phyloP scores from a whole-genome alignment of 2,329 filamentous ascomycete species.

The Seiridium unicorne region DNA sequence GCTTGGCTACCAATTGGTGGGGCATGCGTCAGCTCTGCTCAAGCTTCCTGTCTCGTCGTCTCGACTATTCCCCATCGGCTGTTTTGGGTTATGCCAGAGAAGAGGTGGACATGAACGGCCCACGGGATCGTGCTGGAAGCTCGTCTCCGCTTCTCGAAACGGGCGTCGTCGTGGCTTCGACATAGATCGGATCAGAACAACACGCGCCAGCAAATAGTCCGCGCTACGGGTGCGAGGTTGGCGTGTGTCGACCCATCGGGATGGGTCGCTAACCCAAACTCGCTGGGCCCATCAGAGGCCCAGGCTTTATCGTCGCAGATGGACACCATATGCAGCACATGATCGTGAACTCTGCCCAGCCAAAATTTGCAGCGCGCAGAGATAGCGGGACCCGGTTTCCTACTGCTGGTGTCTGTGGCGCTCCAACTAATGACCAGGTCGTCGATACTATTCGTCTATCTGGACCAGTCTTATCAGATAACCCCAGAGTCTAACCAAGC shows the following conservation, averaged over 20 bases:
- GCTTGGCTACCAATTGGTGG: neutral
- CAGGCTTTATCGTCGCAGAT: neutral
- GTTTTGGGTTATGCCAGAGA: neutral
- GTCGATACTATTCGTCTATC: conserved; percentile 6
- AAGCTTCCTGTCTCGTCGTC: conserved; percentile 4
- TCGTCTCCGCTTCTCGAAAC: conserved; percentile 3
- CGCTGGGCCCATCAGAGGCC: neutral
- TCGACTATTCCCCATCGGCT: neutral
- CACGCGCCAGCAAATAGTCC: too few relatives aligned
- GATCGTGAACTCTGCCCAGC: neutral
- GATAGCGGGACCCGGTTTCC: neutral
- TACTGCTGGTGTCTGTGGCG: conserved; percentile 4
- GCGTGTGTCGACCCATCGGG: neutral
- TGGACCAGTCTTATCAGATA: conserved; percentile 7
- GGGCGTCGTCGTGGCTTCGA: neutral
- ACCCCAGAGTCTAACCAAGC: neutral
- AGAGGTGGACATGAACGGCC: neutral
- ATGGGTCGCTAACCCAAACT: neutral
- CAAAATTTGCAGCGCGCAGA: neutral
- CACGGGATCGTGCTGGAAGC: neutral
- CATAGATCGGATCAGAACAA: neutral
- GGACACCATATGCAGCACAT: neutral
- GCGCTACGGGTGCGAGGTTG: too few relatives aligned
- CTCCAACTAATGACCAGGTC: neutral
- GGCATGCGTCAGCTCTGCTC: conserved; percentile 1